These are phyloP conservation scores for Cryphonectria radicalis DNA, from an alignment of 2,329 filamentous ascomycete genomes.

Conservation along the genomic window DNA sequence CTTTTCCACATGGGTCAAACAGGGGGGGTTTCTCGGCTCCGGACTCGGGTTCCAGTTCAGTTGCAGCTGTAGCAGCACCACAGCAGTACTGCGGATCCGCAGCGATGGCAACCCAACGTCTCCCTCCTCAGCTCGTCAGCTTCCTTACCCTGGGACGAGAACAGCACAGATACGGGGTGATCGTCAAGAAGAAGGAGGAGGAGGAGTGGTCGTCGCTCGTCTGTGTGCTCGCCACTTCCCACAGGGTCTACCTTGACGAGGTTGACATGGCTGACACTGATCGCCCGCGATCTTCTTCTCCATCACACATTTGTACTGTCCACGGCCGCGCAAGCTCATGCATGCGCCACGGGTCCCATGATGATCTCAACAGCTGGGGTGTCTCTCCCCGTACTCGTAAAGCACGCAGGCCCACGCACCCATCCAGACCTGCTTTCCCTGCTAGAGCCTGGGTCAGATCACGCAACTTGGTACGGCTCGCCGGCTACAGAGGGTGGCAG, in stretches of 20 bases:
- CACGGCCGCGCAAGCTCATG: not conserved
- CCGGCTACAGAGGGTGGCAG: no score
- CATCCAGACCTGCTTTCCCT: not conserved
- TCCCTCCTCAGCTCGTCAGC: not conserved
- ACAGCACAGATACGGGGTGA: no score
- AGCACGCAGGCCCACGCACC: not conserved
- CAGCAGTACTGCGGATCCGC: conserved; percentile 18
- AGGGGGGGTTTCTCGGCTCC: not conserved
- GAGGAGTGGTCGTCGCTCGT: not conserved
- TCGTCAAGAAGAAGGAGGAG: no score
- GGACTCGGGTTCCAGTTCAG: not conserved
- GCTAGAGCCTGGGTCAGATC: not conserved
- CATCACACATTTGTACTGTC: not conserved
- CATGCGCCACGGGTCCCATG: not conserved
- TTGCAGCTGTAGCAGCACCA: no score
- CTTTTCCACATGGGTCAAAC: not conserved
- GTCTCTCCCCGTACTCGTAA: not conserved
- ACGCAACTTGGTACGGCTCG: not conserved
- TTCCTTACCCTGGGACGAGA: no score
- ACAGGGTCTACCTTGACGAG: no score
- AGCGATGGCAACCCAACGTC: conserved; percentile 10
- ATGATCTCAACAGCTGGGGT: not conserved
- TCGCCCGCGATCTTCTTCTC: not conserved
- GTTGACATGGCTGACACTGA: not conserved
- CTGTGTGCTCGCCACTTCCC: not conserved